Evolutionary conservation across 192 early-diverging fungal genomes (phyloP), one percentile per base, ranked within the genome.

Genomic region (Coemansia sp.): DNA sequence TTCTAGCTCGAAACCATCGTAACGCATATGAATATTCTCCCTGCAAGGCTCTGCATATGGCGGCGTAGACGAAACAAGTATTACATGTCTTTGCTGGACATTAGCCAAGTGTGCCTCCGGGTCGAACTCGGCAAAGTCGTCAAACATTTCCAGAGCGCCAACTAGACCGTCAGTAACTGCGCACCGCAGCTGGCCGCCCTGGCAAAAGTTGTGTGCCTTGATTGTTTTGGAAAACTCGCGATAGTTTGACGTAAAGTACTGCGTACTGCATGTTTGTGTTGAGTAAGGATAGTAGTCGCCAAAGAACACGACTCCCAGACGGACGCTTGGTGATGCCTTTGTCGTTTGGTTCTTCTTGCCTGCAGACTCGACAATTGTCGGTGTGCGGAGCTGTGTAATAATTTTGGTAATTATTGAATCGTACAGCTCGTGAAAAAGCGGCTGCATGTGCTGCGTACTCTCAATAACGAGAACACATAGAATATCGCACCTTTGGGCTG

Each of bases 161-260:
- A 79, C 77, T 7, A 79, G 67, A 6, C 77, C 77, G 48, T 79
- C 77, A 2, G 71, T 73, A 9, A 67, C 59, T 11, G 77, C 77
- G 34, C 69, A 72, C 45, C 77, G 62, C 33, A 79, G 67, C 64
- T 50, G 63, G 43, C 77, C 77, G 39, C 70, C 69, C 53, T 66
- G 66, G 57, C 62, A 45, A 61, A 79, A 79, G 47, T 57, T 54
- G 51, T 79, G 76, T 9, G 63, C 67, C 53, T 79, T 79, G 14
- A 79, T 51, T 11, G 59, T 73, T 37, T 79, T 79, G 23, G 69
- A 40, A 25, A 79, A 79, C 57, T 73, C 67, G 62, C 76, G 76
- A 61, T 73, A 79, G 57, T 79, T 79, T 18, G 76, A 79, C 12
- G 71, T 79, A 45, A 79, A 79, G 63, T 73, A 79, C 63, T 79